Conservation (phyloP, 2,329 filamentous ascomycete species). For the Canariomyces notabilis region DNA sequence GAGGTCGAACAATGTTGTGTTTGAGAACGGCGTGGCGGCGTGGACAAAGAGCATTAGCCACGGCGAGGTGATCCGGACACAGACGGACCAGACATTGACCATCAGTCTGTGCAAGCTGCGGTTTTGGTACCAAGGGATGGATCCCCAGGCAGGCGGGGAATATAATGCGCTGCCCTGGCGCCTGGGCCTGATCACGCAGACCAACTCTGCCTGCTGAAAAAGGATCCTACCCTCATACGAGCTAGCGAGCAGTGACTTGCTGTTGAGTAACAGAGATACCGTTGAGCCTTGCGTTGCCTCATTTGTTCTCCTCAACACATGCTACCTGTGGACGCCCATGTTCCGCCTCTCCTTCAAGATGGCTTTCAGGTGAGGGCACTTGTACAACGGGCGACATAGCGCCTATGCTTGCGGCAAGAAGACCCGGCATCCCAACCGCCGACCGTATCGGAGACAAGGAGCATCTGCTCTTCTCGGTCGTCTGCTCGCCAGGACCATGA, state of each 20-base stretch:
- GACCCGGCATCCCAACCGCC: slow-evolving; percentile 10
- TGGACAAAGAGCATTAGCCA: slow-evolving; percentile 35
- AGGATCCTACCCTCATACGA: no score
- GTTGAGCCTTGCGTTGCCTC: not conserved
- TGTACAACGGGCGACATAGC: slow-evolving; percentile 3
- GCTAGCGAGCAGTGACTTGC: no score
- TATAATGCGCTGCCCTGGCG: slow-evolving; percentile 37
- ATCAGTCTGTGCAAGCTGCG: slow-evolving; percentile 31
- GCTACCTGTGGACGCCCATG: not conserved
- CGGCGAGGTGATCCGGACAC: slow-evolving; percentile 30
- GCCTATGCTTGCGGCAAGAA: slow-evolving; percentile 10
- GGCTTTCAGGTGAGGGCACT: not conserved
- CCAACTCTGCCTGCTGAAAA: slow-evolving; percentile 7
- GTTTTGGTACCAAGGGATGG: slow-evolving; percentile 37
- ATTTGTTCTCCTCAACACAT: not conserved
- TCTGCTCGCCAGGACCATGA: not conserved
- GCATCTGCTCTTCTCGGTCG: not conserved
- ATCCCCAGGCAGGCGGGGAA: slow-evolving; percentile 26
- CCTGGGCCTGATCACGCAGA: slow-evolving; percentile 31
- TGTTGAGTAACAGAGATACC: no score
- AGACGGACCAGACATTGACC: slow-evolving; percentile 35
- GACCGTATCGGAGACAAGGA: slow-evolving; percentile 2
- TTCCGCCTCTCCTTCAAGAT: not conserved
- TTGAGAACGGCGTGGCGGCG: slow-evolving; percentile 26
- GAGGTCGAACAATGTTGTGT: slow-evolving; percentile 33